These are phyloP conservation scores for Melaleuca alternifolia DNA, from an alignment of 345 rosid genomes.

Conservation along the genomic window DNA sequence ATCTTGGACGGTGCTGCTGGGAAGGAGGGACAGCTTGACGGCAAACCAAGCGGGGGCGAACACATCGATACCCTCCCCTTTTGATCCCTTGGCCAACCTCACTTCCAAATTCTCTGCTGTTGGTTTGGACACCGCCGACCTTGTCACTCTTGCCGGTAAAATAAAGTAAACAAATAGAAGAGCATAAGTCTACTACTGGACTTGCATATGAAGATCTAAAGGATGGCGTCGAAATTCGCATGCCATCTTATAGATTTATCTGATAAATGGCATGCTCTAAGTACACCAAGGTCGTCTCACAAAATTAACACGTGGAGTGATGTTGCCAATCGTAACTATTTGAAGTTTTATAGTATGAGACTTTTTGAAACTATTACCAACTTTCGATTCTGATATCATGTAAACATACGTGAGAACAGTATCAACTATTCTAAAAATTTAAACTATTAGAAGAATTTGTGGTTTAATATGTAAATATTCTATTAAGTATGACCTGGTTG, in stretches of 20 bases:
- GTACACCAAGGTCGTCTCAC: not conserved
- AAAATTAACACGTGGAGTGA: not conserved
- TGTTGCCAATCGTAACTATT: not conserved
- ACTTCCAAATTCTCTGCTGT: constrained; percentile 43
- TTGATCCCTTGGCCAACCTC: constrained; percentile 26
- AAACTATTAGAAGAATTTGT: too few species aligned
- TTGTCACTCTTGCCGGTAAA: constrained; percentile 65
- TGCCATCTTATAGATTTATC: not conserved
- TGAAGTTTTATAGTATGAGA: not conserved
- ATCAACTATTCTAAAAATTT: too few species aligned
- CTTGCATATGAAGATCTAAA: not conserved
- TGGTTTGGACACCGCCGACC: constrained; percentile 56
- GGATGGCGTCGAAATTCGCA: not conserved
- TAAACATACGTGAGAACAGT: too few species aligned
- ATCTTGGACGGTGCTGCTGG: constrained; percentile 48
- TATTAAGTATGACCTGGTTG: not conserved
- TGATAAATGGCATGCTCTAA: not conserved
- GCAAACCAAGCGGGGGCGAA: constrained; percentile 44
- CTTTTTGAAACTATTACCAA: too few species aligned
- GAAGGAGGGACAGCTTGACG: constrained; percentile 63
- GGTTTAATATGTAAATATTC: too few species aligned
- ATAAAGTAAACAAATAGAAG: not conserved
- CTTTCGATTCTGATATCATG: too few species aligned
- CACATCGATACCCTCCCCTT: constrained; percentile 42
- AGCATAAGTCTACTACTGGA: not conserved